phyloP scores from a whole-genome alignment of 331 rosid species.

The Malus hybrid region DNA sequence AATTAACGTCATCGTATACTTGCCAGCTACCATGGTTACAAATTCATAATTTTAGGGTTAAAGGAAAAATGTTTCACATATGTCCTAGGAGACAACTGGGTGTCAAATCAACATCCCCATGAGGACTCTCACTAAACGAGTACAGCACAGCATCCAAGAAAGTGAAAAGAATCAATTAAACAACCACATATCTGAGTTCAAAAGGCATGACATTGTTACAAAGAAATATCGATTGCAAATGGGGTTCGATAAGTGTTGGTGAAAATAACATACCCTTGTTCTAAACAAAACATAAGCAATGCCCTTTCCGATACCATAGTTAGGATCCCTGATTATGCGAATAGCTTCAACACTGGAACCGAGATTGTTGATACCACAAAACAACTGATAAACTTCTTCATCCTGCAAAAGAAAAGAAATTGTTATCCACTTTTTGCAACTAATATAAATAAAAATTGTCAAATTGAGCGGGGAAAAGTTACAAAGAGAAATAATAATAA shows the following conservation, averaged over 20 bases:
- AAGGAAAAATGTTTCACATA: neutral
- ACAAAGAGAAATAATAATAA: neutral
- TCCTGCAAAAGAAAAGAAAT: constrained; percentile 42
- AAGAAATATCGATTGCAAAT: neutral
- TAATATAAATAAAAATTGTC: neutral
- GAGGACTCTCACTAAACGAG: neutral
- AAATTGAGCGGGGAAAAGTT: neutral
- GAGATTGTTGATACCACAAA: constrained; percentile 48
- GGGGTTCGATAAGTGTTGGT: neutral
- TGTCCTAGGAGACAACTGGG: neutral
- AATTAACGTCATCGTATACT: neutral
- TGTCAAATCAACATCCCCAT: neutral
- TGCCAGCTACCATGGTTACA: neutral
- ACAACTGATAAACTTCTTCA: constrained; percentile 82
- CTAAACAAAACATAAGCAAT: constrained; percentile 74
- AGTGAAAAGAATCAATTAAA: neutral
- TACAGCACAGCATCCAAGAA: neutral
- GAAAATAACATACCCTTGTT: constrained; percentile 54
- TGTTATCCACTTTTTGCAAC: neutral
- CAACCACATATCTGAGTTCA: neutral
- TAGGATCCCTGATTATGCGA: constrained; percentile 82
- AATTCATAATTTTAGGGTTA: neutral
- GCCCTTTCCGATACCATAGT: constrained; percentile 80
- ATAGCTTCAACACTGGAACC: constrained; percentile 67
- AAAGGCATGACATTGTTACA: neutral